Base-by-base conservation (phyloP, 371 early-diverging fungal species). In the Syncephalastrum monosporum region DNA sequence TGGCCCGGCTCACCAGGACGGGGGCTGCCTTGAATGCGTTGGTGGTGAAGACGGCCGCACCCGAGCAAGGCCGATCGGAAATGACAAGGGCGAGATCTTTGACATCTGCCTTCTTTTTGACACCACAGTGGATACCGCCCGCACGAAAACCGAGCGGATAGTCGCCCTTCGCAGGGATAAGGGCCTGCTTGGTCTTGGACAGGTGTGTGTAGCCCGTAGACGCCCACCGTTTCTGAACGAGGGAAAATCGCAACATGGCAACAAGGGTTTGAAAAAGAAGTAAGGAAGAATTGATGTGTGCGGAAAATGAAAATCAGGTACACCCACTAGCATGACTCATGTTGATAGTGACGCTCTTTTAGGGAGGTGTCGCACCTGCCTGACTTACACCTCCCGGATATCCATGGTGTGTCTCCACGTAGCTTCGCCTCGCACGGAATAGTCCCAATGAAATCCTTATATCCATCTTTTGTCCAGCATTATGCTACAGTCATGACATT, bases 11-110 rank as follows among this genome's bases (percentile, higher is more conserved):
- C 17, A 91, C 83, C 43, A 87, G 70, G 4, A 97, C 96, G 0
- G 98, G 95, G 0, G 98, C 96, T 0, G 98, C 96, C 50, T 88
- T 82, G 65, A 97, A 95, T 55, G 82, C 84, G 63, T 97, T 97
- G 57, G 84, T 88, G 1, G 98, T 97, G 61, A 96, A 96, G 5
- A 95, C 94, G 0, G 93, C 96, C 3, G 94, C 87, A 4, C 89
- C 92, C 6, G 87, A 82, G 53, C 92, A 89, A 1, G 91, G 89
- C 7, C 72, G 61, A 42, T 82, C 82, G 2, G 94, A 93, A 3
- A 83, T 64, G 5, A 97, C 82, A 12, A 95, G 72, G 0, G 92
- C 89, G n/a, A 97, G 65, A 72, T 97, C 97, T 54, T 68, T 83
- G 55, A 68, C 80, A 50, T 75, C 80, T 47, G 87, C 84, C 75